Evolutionary conservation across 106 monocot species (phyloP).

Genomic region (Dioscorea zingiberensis): DNA sequence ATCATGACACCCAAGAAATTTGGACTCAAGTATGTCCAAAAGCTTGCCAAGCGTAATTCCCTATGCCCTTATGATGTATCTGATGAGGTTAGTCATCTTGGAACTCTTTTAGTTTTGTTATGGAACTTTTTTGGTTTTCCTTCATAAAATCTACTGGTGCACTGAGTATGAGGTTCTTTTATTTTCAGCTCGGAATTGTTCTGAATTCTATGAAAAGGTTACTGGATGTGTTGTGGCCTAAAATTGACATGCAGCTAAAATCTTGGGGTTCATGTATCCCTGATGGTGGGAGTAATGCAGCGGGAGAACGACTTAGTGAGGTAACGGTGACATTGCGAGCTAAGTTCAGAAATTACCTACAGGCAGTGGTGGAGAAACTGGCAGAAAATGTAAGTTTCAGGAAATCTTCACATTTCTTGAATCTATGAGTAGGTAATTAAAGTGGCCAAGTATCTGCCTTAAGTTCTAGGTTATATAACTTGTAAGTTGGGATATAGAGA

Average conservation of each 20-base stretch:
- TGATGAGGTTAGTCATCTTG: conserved; percentile 57
- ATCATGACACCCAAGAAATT: conserved; percentile 88
- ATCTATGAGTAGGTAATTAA: too few species aligned
- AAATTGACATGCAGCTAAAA: conserved; percentile 77
- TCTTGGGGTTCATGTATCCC: conserved; percentile 92
- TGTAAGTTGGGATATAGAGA: too few species aligned
- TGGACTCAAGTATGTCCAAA: conserved; percentile 97
- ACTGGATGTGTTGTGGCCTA: conserved; percentile 81
- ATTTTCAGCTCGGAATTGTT: conserved; percentile 69
- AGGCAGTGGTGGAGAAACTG: conserved; percentile 92
- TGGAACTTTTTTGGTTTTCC: neutral
- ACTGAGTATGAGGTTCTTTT: neutral
- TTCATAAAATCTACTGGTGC: too few species aligned
- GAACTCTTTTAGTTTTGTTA: neutral
- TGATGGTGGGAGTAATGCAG: conserved; percentile 50
- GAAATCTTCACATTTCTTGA: neutral
- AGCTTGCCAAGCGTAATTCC: conserved; percentile 75
- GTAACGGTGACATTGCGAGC: conserved; percentile 82
- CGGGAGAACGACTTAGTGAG: conserved; percentile 85
- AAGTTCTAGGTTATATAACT: too few species aligned
- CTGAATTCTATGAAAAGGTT: conserved; percentile 94
- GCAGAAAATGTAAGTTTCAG: conserved; percentile 75
- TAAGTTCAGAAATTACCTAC: conserved; percentile 92
- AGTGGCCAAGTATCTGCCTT: too few species aligned
- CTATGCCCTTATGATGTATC: conserved; percentile 55